Percentiles rank a stretch among this genome's conserved stretches.
Evolutionary conservation across 2,329 filamentous ascomycete genomes (phyloP).

Genomic region (Coniochaeta sp.): DNA sequence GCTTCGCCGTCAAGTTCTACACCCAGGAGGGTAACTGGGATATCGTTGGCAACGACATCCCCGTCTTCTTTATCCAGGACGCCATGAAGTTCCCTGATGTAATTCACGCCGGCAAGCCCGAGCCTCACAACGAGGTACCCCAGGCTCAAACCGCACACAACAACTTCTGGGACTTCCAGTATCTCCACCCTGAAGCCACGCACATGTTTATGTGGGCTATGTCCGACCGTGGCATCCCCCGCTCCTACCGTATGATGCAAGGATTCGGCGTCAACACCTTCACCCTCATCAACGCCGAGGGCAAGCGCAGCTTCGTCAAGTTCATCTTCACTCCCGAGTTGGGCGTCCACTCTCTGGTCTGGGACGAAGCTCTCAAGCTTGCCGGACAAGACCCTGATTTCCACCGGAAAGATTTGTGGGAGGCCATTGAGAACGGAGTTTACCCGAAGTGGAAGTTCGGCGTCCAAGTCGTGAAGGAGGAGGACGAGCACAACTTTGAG

Average conservation of each 20-base stretch:
- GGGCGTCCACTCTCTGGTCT: constrained; percentile 32
- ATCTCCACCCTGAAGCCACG: constrained; percentile 60
- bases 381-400: constrained; percentile 19
- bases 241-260: constrained; percentile 78
- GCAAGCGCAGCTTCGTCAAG: constrained; percentile 67
- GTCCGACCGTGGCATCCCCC: constrained; percentile 66
- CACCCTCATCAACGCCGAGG: constrained; percentile 59
- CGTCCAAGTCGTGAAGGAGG: constrained; percentile 69
- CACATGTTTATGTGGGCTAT: constrained; percentile 78
- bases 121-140: constrained; percentile 63
- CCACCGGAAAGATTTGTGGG: constrained; percentile 18
- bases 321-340: constrained; percentile 70
- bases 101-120: constrained; percentile 56
- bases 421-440: constrained; percentile 17
- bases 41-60: constrained; percentile 66
- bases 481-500: constrained; percentile 67
- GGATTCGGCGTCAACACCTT: constrained; percentile 80
- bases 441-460: constrained; percentile 32
- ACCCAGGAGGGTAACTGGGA: constrained; percentile 74
- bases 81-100: constrained; percentile 67
- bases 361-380: constrained; percentile 19
- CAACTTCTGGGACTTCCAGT: constrained; percentile 72
- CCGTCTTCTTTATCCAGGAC: constrained; percentile 71
- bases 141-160: constrained; percentile 66
- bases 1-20: constrained; percentile 73